Conservation (phyloP, 805 yeast species). For the Ogataea minuta region DNA sequence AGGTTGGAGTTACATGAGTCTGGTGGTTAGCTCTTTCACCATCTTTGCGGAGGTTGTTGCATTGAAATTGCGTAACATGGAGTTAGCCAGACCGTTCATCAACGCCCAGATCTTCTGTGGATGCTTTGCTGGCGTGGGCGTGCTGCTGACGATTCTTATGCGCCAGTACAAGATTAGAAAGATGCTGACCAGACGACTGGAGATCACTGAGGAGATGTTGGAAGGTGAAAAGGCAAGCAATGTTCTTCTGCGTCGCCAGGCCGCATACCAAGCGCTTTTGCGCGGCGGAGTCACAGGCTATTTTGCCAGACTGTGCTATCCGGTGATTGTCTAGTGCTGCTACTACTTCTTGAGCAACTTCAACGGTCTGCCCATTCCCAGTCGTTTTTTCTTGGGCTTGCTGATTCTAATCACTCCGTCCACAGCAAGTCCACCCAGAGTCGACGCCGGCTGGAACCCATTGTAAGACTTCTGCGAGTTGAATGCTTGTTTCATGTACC, state of each 20-base stretch:
- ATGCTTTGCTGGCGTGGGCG: conserved; percentile 42
- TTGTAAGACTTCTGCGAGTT: no score
- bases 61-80: conserved; percentile 24
- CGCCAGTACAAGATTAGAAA: conserved; percentile 51
- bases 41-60: conserved; percentile 33
- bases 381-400: conserved; percentile 18
- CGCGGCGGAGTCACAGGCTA: conserved; percentile 19
- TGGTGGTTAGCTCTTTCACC: conserved; percentile 30
- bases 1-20: conserved; percentile 30
- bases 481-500: background rate
- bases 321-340: conserved; percentile 18
- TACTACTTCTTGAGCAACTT: conserved; percentile 15
- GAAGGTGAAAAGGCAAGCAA: conserved; percentile 6
- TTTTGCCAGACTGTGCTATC: conserved; percentile 24
- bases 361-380: conserved; percentile 31
- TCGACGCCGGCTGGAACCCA: background rate
- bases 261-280: conserved; percentile 20
- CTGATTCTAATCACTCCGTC: conserved; percentile 1
- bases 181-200: conserved; percentile 27
- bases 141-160: conserved; percentile 41
- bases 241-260: conserved; percentile 11
- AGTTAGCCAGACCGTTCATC: conserved; percentile 42
- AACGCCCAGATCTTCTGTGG: conserved; percentile 65
- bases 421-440: background rate
- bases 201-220: conserved; percentile 12